Evolutionary conservation across 805 yeast species (phyloP), one percentile per base, ranked within the genome.

Genomic region (Huiozyma naganishii): DNA sequence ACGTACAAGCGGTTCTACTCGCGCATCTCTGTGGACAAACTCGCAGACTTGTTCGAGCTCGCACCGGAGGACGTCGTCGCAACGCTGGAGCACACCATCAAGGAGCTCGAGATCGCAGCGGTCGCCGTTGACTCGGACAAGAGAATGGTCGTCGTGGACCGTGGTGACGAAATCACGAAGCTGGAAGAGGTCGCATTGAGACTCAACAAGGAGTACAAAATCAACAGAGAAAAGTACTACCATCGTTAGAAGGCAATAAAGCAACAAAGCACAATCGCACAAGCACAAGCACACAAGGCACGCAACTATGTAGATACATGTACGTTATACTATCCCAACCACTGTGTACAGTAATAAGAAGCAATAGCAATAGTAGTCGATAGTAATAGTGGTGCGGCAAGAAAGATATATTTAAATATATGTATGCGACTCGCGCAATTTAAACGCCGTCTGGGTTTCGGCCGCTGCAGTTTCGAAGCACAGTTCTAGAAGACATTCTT

Each of bases 111-210:
- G 56, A 70, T 92, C 48, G 72, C 43, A 97, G 94, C 37, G 41
- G 48, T 33, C 70, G 34, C 36, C 37, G 13, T 89, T 46, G 87
- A 83, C 57, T 85, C 80, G 52, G 71, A 72, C 48, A 73, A 80
- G 32, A 67, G 73, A 53, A 72, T 76, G 44, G 64, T 89, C 49
- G 76, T 76, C 56, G 83, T 89, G 64, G 72, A 79, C 45, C 78
- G 77, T 54, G 89, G 84, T 52, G 84, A 79, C 42, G 95, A 84
- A 61, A 76, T 87, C 53, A 73, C 92, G 48, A 82, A 79, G 60
- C 74, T 90, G 65, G 96, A 90, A 72, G 87, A 83, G 62, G 74
- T 90, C 58, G 94, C 96, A 17, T 70, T 87, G 49, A 77, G 81
- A 39, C 73, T 92, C 68, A 83, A 56, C 47, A 62, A 59, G 49